These are phyloP conservation scores for Polysphondylium violaceum DNA, from an alignment of 78 protist genomes.

Conservation along the genomic window DNA sequence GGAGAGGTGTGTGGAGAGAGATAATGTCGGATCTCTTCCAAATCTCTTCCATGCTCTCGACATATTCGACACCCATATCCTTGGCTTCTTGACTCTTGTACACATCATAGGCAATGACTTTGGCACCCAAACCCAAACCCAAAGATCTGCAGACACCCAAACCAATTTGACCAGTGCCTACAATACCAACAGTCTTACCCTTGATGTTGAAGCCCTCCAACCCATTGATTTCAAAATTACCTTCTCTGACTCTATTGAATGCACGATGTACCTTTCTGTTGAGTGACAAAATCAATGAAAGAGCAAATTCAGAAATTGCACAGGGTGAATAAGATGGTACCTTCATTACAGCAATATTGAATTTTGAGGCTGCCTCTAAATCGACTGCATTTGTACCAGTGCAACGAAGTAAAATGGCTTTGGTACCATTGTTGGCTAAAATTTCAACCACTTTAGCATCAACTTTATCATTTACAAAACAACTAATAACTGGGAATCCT, in stretches of 20 bases:
- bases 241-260: conserved; percentile 80
- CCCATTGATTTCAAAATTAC: conserved; percentile 84
- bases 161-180: conserved; percentile 92
- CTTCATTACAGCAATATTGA: conserved; percentile 81
- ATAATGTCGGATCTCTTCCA: conserved; percentile 81
- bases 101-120: conserved; percentile 69
- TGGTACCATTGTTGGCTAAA: conserved; percentile 3
- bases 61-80: conserved; percentile 72
- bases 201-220: conserved; percentile 88
- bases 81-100: conserved; percentile 16
- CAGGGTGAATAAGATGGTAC: conserved; percentile 94
- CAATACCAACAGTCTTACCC: conserved; percentile 76
- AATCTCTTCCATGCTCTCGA: conserved; percentile 66
- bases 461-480: conserved; percentile 86
- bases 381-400: conserved; percentile 92
- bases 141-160: conserved; percentile 24
- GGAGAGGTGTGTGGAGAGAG: conserved; percentile 88
- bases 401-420: conserved; percentile 83
- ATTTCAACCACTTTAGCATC: conserved; percentile 9
- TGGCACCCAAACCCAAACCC: conserved; percentile 61
- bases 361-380: conserved; percentile 63
- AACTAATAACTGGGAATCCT: conserved; percentile 82
- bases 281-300: conserved; percentile 74
- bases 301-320: conserved; percentile 93
- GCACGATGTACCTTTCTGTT: conserved; percentile 88